These are phyloP conservation scores for Dothistroma septosporum DNA, from an alignment of 2,329 filamentous ascomycete species.

Conservation along the genomic window DNA sequence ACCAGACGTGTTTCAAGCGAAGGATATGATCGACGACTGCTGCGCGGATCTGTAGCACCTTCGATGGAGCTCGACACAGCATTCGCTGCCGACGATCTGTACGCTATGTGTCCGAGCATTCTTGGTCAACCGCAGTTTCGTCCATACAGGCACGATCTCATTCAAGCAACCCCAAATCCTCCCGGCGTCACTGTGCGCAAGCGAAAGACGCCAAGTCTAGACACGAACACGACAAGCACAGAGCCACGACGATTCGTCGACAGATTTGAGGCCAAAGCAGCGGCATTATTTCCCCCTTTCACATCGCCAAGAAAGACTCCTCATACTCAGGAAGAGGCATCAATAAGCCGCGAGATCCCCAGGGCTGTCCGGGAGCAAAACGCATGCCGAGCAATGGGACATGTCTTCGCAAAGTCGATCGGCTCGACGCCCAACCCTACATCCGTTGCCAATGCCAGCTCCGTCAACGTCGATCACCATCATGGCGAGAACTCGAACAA, in stretches of 20 bases:
- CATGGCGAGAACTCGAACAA: not conserved
- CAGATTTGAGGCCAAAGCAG: slow-evolving; percentile 3
- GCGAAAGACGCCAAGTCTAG: slow-evolving; percentile 11
- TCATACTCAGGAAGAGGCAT: not conserved
- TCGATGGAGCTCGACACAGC: not conserved
- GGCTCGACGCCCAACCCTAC: slow-evolving; percentile 9
- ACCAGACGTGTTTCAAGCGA: slow-evolving; percentile 26
- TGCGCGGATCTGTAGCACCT: not conserved
- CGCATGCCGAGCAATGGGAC: slow-evolving; percentile 9
- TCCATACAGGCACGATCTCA: slow-evolving; percentile 3
- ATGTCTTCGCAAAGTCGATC: not conserved
- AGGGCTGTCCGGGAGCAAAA: not conserved
- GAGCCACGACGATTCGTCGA: not conserved
- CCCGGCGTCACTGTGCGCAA: slow-evolving; percentile 16
- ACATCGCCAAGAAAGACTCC: slow-evolving; percentile 1
- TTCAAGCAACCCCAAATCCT: slow-evolving; percentile 7
- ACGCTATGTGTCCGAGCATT: not conserved
- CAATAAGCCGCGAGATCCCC: not conserved
- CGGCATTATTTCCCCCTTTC: slow-evolving; percentile 3
- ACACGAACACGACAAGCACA: slow-evolving; percentile 3
- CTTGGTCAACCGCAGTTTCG: not conserved
- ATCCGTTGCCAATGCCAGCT: slow-evolving; percentile 10
- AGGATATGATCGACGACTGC: slow-evolving; percentile 25
- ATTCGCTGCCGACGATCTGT: not conserved
- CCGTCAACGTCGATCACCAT: slow-evolving; percentile 8